Conservation (phyloP, 768 basidiomycete genomes). For the Kwoniella dejecticola region DNA sequence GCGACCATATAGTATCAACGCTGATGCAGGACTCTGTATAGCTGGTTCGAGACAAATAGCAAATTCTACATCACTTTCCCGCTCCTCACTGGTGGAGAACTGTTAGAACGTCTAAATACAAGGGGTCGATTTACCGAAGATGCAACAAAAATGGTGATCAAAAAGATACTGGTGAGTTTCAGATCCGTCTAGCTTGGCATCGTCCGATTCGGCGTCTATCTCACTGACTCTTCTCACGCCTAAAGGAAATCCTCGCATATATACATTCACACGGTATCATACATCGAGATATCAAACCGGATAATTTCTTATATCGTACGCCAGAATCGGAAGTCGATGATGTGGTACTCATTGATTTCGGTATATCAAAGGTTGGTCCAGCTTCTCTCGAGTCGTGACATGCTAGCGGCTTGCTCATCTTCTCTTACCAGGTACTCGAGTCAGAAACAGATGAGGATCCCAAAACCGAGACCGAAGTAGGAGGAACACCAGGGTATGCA, state of each 20-base stretch:
- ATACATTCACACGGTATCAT: constrained; percentile 97
- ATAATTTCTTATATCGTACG: constrained; percentile 77
- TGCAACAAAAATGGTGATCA: constrained; percentile 25
- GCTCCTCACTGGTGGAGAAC: constrained; percentile 35
- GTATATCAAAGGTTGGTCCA: constrained; percentile 34
- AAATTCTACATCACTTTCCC: constrained; percentile 41
- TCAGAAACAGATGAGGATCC: constrained; percentile 22
- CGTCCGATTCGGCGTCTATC: neutral
- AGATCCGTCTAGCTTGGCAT: neutral
- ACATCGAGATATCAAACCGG: constrained; percentile 97
- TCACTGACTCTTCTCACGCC: neutral
- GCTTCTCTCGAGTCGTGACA: neutral
- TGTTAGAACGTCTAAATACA: constrained; percentile 31
- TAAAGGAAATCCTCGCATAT: constrained; percentile 13
- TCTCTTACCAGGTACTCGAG: constrained; percentile 25
- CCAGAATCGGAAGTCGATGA: constrained; percentile 27
- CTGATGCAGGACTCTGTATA: neutral
- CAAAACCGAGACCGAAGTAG: constrained; percentile 27
- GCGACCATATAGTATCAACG: no score
- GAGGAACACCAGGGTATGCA: constrained; percentile 41
- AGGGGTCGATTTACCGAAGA: constrained; percentile 38
- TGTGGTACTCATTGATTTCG: constrained; percentile 39
- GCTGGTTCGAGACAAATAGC: constrained; percentile 35
- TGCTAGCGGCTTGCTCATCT: neutral
- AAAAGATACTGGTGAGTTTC: constrained; percentile 31